Percentiles rank a stretch among this genome's conserved stretches.
phyloP scores from a whole-genome alignment of 495 filamentous ascomycete species.

The Penicillium goetzii region DNA sequence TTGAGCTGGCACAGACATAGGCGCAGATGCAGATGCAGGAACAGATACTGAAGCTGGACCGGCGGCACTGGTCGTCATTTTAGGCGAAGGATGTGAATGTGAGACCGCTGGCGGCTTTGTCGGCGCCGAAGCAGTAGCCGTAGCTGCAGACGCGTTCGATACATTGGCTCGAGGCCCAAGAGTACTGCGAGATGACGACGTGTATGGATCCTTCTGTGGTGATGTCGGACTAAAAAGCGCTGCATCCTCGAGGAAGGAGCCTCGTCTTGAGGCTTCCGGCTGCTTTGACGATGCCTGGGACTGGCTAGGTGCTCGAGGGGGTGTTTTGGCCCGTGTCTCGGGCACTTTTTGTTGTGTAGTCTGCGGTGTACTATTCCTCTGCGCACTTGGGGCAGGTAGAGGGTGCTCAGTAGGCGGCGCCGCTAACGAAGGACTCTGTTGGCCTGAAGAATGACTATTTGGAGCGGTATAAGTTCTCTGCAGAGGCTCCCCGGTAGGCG shows the following conservation, averaged over 20 bases:
- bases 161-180: neutral
- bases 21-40: neutral
- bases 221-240: neutral
- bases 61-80: neutral
- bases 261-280: neutral
- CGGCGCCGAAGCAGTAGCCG: neutral
- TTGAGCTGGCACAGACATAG: neutral
- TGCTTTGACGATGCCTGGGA: neutral
- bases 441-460: neutral
- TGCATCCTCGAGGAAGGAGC: neutral
- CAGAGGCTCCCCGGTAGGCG: neutral
- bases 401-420: neutral
- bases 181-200: slow-evolving; percentile 2
- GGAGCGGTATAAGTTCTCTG: neutral
- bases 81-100: neutral
- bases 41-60: neutral
- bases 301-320: neutral
- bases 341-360: neutral
- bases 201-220: neutral
- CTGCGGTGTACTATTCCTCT: neutral
- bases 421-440: neutral
- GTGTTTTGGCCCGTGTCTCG: neutral
- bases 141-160: neutral
- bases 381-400: neutral
- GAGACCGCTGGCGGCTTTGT: neutral